Evolutionary conservation across 202 grass and related monocot species (phyloP).

Genomic region (Dendrocalamus latiflorus): DNA sequence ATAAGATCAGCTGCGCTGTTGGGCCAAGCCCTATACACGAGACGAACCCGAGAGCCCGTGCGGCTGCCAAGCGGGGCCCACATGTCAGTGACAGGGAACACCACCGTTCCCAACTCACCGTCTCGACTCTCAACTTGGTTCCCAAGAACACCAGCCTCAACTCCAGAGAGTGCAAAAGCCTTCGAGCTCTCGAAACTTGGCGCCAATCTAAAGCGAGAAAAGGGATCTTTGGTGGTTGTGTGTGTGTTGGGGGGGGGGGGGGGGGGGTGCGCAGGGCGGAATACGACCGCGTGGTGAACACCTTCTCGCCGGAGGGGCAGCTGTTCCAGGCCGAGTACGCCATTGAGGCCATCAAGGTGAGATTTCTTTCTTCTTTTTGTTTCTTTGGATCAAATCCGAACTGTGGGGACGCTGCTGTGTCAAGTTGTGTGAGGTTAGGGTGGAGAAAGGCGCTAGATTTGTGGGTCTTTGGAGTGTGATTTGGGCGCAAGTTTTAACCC

Average conservation of each 20-base stretch:
- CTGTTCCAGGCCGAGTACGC: constrained; percentile 82
- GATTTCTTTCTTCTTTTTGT: not conserved
- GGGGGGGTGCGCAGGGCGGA: constrained; percentile 65
- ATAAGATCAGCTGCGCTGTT: not conserved
- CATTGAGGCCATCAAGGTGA: constrained; percentile 87
- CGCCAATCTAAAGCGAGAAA: not conserved
- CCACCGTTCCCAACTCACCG: not conserved
- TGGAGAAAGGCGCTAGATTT: not conserved
- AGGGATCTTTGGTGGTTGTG: not conserved
- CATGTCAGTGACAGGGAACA: not conserved
- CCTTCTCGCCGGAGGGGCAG: constrained; percentile 73
- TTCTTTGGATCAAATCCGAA: not conserved
- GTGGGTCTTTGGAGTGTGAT: not conserved
- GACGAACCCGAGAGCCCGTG: too few species aligned
- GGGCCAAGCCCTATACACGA: not conserved
- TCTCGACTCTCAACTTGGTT: not conserved
- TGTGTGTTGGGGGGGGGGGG: not conserved
- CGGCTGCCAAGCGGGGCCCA: not conserved
- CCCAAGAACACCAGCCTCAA: not conserved
- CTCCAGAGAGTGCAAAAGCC: not conserved
- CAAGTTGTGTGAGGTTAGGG: not conserved
- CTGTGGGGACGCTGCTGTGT: not conserved
- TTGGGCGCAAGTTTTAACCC: not conserved
- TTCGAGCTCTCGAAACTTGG: not conserved
- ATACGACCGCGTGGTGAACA: constrained; percentile 70